A percentile compares a stretch with the other conserved stretches of the same genome.
phyloP scores from a whole-genome alignment of 176 grass and related monocot species.

The Hsuehochloa calcarea region DNA sequence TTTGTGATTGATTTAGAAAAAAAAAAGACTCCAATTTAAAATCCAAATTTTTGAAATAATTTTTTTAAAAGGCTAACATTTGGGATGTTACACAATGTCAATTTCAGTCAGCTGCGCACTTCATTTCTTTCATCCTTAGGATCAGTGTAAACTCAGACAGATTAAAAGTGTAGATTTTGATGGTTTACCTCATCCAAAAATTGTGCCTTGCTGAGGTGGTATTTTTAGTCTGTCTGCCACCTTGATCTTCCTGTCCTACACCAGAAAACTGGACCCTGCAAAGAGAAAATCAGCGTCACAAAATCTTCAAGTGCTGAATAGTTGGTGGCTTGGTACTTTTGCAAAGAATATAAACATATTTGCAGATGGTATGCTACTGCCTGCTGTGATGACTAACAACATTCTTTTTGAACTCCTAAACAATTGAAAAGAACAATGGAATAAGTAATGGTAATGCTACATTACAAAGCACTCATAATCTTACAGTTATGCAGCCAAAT shows the following conservation, averaged over 20 bases:
- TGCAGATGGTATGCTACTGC: neutral
- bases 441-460: neutral
- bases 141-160: too few relatives aligned
- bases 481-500: neutral
- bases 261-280: slow-evolving; percentile 42
- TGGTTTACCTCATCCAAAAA: slow-evolving; percentile 25
- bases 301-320: neutral
- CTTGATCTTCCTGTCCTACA: slow-evolving; percentile 15
- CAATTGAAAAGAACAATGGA: neutral
- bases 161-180: neutral
- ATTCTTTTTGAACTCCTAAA: neutral
- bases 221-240: neutral
- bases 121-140: neutral
- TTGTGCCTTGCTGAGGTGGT: slow-evolving; percentile 15
- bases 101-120: neutral
- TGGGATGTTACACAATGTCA: too few relatives aligned
- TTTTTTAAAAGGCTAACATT: too few relatives aligned
- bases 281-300: neutral
- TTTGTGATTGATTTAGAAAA: too few relatives aligned
- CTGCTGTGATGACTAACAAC: too few relatives aligned
- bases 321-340: neutral
- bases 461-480: neutral
- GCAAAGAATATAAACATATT: neutral
- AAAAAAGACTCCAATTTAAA: too few relatives aligned
- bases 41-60: too few relatives aligned